Evolutionary conservation across 2,329 filamentous ascomycete genomes (phyloP), one percentile per base, ranked within the genome.

Genomic region (Fusarium aywerte): DNA sequence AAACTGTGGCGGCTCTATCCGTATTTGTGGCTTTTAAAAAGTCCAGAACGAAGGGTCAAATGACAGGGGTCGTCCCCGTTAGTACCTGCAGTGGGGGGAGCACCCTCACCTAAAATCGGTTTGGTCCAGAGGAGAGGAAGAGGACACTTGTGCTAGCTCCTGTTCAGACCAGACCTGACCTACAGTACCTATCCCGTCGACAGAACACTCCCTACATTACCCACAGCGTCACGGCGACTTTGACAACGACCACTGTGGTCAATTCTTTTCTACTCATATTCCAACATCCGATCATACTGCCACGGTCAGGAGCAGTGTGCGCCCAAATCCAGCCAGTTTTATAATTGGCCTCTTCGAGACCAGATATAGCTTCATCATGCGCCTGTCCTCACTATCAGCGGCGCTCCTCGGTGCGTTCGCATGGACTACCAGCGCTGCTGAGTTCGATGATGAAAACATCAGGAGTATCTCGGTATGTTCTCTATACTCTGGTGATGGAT

Each of bases 381-480:
- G 82, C 79, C 76, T 83, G 73, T 78, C 80, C 59, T 80, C 77
- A 64, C 70, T 85, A 73, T 80, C 82, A 69, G 80, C 81, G 69
- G 77, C 81, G 75, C 79, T 84, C 75, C 77, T 85, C 72, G 82
- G 82, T 74, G 81, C 82, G 56, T 77, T 81, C 65, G 80, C 85
- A 62, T 83, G 84, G 76, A 82, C 79, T 59, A 80, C 82, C 65
- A 77, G 81, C 59, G 83, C 87, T 74, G 68, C 76, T 40, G 83
- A 81, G 45, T 83, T 83, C 63, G 68, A 83, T 67, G 67, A 67
- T 5, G 50, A 53, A 27, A 87, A 83, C 36, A 77, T 84, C 69
- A 84, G 83, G 79, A 84, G 82, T 77, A 84, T 85, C 71, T 78
- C 79, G 76, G 82, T 84, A 77, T 62, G 81, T 74, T 32, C 47